Evolutionary conservation across 768 basidiomycete species (phyloP), one percentile per base, ranked within the genome.

Genomic region (Ramaria rubella): DNA sequence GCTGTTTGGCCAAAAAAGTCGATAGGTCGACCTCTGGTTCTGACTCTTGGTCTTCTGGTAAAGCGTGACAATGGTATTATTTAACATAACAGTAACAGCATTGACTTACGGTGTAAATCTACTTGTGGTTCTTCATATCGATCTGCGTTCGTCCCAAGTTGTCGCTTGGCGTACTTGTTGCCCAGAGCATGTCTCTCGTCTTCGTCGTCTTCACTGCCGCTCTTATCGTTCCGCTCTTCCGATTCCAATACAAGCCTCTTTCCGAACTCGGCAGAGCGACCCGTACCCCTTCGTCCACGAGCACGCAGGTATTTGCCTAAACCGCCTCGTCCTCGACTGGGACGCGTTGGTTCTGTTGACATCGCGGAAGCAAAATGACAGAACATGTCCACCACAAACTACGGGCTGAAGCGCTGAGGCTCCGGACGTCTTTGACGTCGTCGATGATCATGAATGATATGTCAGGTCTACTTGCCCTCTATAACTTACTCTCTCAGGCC

Each of bases 1-100:
- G 73, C 62, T 90, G 88, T 55, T 72, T 78, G 58, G 81, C 84
- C 33, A 90, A 73, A 61, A 91, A 87, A 0, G 72, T 58, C 0
- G 85, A 79, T 1, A 91, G 63, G 69, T 91, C 87, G 7, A 90
- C 77, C 65, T 90, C 86, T 3, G 85, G 86, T 57, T 89, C 87
- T 86, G 60, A 26, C 34, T 63, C 61, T 52, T 52, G 58, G 46
- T 62, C 61, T 15, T 26, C 56, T 50, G 19, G 52, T 17, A 38
- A 21, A 31, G 19, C 9, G 15, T 23, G 40, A 48, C 45, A 56
- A 29, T 2, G 29, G 6, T 43, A 26, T 12, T 9, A 65, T 23
- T 24, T 21, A n/a, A n/a, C n/a, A 31, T 48, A 50, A 40, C 6
- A 24, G 33, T 17, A n/a, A 24, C 55, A 53, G 48, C 40, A 38